Conservation (phyloP, 805 yeast species). For the Kazachstania viticola region DNA sequence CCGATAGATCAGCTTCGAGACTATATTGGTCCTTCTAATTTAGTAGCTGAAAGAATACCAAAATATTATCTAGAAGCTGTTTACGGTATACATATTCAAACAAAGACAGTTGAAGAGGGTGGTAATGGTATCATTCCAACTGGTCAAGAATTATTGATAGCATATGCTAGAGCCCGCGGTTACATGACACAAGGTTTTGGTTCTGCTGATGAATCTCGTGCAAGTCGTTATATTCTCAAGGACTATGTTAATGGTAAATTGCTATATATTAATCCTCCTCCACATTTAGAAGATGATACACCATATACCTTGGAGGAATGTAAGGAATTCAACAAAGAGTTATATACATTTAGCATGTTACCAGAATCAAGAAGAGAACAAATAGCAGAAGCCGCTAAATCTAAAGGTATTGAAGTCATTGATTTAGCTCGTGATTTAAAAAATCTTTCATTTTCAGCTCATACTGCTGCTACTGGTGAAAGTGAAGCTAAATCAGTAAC, state of each 20-base stretch:
- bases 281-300: conserved; percentile 47
- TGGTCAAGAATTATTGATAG: conserved; percentile 75
- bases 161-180: conserved; percentile 95
- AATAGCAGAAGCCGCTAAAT: conserved; percentile 47
- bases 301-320: conserved; percentile 41
- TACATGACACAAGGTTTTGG: conserved; percentile 96
- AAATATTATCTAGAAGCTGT: conserved; percentile 79
- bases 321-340: conserved; percentile 59
- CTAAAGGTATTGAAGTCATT: conserved; percentile 46
- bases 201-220: conserved; percentile 91
- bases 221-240: conserved; percentile 82
- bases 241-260: conserved; percentile 92
- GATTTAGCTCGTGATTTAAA: conserved; percentile 61
- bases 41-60: conserved; percentile 83
- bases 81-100: conserved; percentile 83
- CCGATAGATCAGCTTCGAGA: conserved; percentile 97
- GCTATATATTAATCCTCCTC: conserved; percentile 81
- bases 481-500: conserved; percentile 40
- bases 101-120: conserved; percentile 69
- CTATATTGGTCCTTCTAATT: conserved; percentile 73
- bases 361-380: conserved; percentile 69
- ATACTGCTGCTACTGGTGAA: conserved; percentile 41
- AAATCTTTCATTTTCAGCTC: conserved; percentile 69
- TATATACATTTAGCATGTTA: conserved; percentile 52
- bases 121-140: conserved; percentile 76